Base-by-base conservation (phyloP, 768 basidiomycete species). In the Termitomyces eurrhizus region DNA sequence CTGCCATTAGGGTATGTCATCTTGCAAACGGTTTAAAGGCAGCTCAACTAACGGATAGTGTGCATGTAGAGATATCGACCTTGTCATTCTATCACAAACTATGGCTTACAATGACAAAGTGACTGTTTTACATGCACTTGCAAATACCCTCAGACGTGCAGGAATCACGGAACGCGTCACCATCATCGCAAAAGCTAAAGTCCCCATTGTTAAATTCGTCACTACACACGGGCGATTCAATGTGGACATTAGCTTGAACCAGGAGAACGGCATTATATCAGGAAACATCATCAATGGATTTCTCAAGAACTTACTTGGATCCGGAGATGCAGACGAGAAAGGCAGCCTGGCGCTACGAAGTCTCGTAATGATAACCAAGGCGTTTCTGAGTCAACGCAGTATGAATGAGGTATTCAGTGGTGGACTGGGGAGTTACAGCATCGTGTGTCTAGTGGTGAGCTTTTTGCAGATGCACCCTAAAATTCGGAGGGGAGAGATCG, bases 341-440 rank as follows among this genome's bases (percentile, higher is more conserved):
- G 77, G 77, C 59, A 79, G 78, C 53, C 83, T 90, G 24, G 93
- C 92, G 0, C 75, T 95, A n/a, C 84, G 89, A 37, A 84, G 83
- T 58, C 85, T 99, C 42, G 87, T 98, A 41, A 75, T 98, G 70
- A 85, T 96, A 62, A 88, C 91, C 64, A 99, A 98, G 74, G 83
- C 90, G 2, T 98, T 97, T 73, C 80, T 98, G 57, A 83, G 80
- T 64, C 93, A 97, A 70, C 80, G 95, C 44, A 84, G 85, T 33
- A 92, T 98, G 93, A 98, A 99, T 72, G 97, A 98, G 73, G 96
- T 98, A n/a, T 98, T 89, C 72, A 91, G 89, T 0, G 96, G 97
- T 8, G 97, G 97, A 2, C 73, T 99, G 39, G 95, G 96, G 24
- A 93, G 92, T 69, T 98, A 98, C 71, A 88, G 90, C 65, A 93